phyloP scores from a whole-genome alignment of 495 filamentous ascomycete species.

The Trichoderma gamsii region DNA sequence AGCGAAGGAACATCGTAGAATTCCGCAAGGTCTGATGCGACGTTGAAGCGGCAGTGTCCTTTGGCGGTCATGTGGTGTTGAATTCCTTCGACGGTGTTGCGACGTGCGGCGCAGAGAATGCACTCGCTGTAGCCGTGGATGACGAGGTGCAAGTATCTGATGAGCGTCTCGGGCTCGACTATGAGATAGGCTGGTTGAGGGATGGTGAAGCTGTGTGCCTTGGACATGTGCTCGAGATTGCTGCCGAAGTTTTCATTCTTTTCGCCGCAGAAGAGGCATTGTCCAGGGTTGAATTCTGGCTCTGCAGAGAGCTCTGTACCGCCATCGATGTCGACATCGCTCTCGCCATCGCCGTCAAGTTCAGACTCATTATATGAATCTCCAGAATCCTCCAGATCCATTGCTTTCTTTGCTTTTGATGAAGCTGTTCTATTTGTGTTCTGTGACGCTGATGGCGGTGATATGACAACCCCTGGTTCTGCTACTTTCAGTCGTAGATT shows the following conservation, averaged over 20 bases:
- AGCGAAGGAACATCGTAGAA: constrained; percentile 23
- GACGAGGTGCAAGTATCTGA: constrained; percentile 28
- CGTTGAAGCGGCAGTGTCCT: constrained; percentile 27
- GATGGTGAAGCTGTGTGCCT: constrained; percentile 30
- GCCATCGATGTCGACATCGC: not conserved
- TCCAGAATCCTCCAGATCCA: too few relatives aligned
- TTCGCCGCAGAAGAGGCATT: constrained; percentile 28
- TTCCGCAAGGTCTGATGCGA: constrained; percentile 22
- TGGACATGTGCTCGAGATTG: constrained; percentile 30
- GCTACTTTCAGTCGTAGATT: not conserved
- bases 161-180: constrained; percentile 27
- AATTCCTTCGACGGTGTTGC: constrained; percentile 21
- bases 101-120: constrained; percentile 26
- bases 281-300: constrained; percentile 18
- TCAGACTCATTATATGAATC: too few relatives aligned
- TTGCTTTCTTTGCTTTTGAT: too few relatives aligned
- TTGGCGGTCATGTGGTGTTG: constrained; percentile 27
- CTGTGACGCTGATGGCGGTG: not conserved
- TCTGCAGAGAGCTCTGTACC: not conserved
- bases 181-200: constrained; percentile 22
- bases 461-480: not conserved
- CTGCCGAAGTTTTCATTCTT: constrained; percentile 21
- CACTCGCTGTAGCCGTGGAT: constrained; percentile 31
- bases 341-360: too few relatives aligned
- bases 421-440: not conserved